Percentiles rank a stretch among this genome's conserved stretches.
Evolutionary conservation across 2,329 filamentous ascomycete species (phyloP).

Genomic region (Bipolaris victoriae): DNA sequence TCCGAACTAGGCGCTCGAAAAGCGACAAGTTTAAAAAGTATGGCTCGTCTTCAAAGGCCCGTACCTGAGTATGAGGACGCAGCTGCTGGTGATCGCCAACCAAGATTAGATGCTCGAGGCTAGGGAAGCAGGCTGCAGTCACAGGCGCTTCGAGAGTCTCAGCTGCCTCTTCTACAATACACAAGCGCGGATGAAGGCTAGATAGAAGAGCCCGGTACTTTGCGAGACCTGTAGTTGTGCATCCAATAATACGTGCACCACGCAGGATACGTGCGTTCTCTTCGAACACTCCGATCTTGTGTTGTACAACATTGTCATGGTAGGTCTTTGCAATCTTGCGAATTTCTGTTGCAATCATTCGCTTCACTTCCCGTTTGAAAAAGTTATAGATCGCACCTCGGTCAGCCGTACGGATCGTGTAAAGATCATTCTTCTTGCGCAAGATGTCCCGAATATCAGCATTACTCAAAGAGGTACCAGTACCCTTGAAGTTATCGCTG

Average conservation of each 20-base stretch:
- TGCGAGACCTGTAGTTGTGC: slow-evolving; percentile 80
- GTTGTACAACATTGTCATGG: slow-evolving; percentile 56
- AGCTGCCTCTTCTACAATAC: slow-evolving; percentile 81
- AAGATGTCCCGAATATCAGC: slow-evolving; percentile 48
- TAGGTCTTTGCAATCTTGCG: slow-evolving; percentile 59
- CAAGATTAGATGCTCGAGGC: slow-evolving; percentile 68
- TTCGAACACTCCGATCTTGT: slow-evolving; percentile 65
- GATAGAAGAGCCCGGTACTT: slow-evolving; percentile 78
- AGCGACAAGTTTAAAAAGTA: slow-evolving; percentile 75
- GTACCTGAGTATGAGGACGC: slow-evolving; percentile 69
- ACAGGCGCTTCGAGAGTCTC: slow-evolving; percentile 73
- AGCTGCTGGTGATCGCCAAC: slow-evolving; percentile 85
- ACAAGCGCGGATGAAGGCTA: slow-evolving; percentile 67
- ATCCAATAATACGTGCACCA: slow-evolving; percentile 62
- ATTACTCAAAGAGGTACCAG: slow-evolving; percentile 26
- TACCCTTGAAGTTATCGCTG: slow-evolving; percentile 51
- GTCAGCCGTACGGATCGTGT: slow-evolving; percentile 60
- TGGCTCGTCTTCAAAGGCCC: slow-evolving; percentile 63
- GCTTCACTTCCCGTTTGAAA: slow-evolving; percentile 64
- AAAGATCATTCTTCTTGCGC: slow-evolving; percentile 60
- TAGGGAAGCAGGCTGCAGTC: slow-evolving; percentile 64
- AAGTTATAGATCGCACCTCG: slow-evolving; percentile 71
- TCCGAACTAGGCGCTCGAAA: slow-evolving; percentile 77
- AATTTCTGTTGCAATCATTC: slow-evolving; percentile 55
- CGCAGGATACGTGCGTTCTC: slow-evolving; percentile 57